phyloP scores from a whole-genome alignment of 2,329 filamentous ascomycete species.

The Pseudogymnoascus pannorum region DNA sequence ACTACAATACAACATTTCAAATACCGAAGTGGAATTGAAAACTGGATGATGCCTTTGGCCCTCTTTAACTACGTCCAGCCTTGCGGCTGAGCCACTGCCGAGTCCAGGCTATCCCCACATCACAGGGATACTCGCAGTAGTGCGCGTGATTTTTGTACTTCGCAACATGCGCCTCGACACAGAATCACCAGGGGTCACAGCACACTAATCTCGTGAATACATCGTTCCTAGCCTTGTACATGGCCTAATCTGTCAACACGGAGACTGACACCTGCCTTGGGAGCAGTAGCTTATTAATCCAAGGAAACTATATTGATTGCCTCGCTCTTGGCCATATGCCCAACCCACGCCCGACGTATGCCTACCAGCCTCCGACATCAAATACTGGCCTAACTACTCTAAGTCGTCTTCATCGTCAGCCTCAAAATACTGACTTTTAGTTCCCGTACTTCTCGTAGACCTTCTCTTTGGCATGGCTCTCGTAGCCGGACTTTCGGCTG shows the following conservation, averaged over 20 bases:
- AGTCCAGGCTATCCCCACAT: constrained; percentile 7
- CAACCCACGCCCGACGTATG: background rate
- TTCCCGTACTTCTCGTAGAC: constrained; percentile 11
- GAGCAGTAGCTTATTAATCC: background rate
- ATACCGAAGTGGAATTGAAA: background rate
- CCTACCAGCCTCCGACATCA: background rate
- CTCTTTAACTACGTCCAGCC: background rate
- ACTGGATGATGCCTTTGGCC: background rate
- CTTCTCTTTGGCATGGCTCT: constrained; percentile 9
- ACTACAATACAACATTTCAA: background rate
- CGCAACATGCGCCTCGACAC: background rate
- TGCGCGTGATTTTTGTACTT: constrained; percentile 1
- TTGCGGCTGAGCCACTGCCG: constrained; percentile 2
- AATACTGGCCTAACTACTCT: background rate
- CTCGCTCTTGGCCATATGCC: background rate
- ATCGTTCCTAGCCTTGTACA: background rate
- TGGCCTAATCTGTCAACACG: background rate
- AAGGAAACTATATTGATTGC: background rate
- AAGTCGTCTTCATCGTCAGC: constrained; percentile 10
- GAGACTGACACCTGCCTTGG: background rate
- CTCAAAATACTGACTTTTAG: constrained; percentile 15
- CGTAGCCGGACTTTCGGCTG: background rate
- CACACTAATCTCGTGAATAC: background rate
- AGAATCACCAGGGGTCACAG: background rate
- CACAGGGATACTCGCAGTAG: background rate